phyloP scores from a whole-genome alignment of 345 rosid species.

The Toxicodendron radicans region DNA sequence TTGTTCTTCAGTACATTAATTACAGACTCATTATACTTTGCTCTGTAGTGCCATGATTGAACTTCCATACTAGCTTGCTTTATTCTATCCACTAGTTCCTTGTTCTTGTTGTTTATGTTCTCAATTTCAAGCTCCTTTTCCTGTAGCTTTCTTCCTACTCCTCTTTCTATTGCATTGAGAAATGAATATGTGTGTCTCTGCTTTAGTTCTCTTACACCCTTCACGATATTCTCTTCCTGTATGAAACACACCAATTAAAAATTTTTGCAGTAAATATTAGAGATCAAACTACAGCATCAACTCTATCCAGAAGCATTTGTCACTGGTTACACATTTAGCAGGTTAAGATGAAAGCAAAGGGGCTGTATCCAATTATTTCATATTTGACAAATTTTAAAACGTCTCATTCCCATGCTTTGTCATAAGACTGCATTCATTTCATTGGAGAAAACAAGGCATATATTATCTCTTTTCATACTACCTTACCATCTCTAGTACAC shows the following conservation, averaged over 20 bases:
- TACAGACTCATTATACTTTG: constrained; percentile 68
- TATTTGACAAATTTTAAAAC: neutral
- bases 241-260: constrained; percentile 9
- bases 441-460: neutral
- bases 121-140: constrained; percentile 66
- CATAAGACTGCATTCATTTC: neutral
- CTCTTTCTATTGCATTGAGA: constrained; percentile 55
- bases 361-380: neutral
- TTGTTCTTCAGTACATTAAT: constrained; percentile 59
- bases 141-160: constrained; percentile 51
- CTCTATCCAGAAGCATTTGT: neutral
- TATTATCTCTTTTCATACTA: neutral
- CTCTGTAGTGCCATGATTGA: constrained; percentile 68
- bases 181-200: constrained; percentile 57
- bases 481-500: no score
- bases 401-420: neutral
- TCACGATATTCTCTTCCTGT: constrained; percentile 63
- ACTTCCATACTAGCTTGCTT: constrained; percentile 55
- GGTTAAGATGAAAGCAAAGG: neutral
- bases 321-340: neutral
- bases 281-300: neutral
- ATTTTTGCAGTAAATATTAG: neutral
- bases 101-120: constrained; percentile 56
- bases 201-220: constrained; percentile 53
- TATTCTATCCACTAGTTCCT: constrained; percentile 60